Percentiles rank a stretch among this genome's conserved stretches.
Evolutionary conservation across 495 filamentous ascomycete species (phyloP).

Genomic region (Hyaloscypha variabilis): DNA sequence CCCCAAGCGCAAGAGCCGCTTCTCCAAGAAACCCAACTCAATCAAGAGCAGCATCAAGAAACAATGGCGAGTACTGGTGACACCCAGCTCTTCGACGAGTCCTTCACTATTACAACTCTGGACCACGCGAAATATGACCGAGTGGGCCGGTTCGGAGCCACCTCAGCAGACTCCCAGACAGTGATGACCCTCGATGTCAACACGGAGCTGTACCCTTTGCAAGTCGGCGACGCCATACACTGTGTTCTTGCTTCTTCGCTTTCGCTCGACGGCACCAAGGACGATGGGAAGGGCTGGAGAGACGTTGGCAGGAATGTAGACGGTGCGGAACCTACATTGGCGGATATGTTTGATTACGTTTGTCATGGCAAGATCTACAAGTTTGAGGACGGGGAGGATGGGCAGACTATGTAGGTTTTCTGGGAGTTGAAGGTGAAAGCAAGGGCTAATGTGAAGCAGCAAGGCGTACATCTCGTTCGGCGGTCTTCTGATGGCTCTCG

Average conservation of each 20-base stretch:
- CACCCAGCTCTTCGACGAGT: constrained; percentile 88
- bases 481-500: constrained; percentile 83
- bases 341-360: constrained; percentile 95
- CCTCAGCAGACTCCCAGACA: constrained; percentile 67
- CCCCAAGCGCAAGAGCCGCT: too few species aligned
- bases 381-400: constrained; percentile 83
- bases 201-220: constrained; percentile 82
- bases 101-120: constrained; percentile 78
- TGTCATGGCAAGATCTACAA: constrained; percentile 98
- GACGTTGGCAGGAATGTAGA: constrained; percentile 60
- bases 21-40: constrained; percentile 25
- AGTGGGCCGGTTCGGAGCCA: constrained; percentile 77
- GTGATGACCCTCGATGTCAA: constrained; percentile 91
- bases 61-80: constrained; percentile 67
- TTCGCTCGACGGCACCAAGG: constrained; percentile 78
- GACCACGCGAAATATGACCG: constrained; percentile 92
- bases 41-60: constrained; percentile 24
- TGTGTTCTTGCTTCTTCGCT: constrained; percentile 83
- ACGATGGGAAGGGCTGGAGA: constrained; percentile 75
- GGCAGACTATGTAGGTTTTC: constrained; percentile 75
- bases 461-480: constrained; percentile 93
- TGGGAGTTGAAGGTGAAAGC: background rate
- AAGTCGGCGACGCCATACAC: constrained; percentile 70
- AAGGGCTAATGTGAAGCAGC: constrained; percentile 48
- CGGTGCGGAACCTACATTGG: constrained; percentile 71